Evolutionary conservation across 768 basidiomycete genomes (phyloP), one percentile per base, ranked within the genome.

Genomic region (Collybia sp.): DNA sequence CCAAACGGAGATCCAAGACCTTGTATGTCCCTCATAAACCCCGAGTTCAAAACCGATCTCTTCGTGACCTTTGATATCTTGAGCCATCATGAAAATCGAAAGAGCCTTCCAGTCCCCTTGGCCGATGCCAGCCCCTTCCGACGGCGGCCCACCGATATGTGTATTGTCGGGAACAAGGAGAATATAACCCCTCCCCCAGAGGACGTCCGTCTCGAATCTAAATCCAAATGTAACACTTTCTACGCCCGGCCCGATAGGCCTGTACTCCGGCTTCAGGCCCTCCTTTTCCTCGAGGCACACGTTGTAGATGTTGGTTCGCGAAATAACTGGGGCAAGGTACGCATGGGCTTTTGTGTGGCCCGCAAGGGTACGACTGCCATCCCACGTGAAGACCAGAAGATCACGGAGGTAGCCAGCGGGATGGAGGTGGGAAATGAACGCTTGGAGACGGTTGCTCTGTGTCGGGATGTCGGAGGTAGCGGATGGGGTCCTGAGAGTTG

Each of bases 311-410:
- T 53, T 43, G 2, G 61, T 58, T 6, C 30, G 10, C 6, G 52
- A 10, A 9, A 66, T 56, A 1, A 50, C 52, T 15, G 55, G 47
- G 1, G 43, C 19, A 5, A 75, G 58, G 44, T 70, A 71, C 0
- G 52, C 36, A 1, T 55, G 39, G 15, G 75, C 70, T 40, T 64
- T 64, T 1, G 59, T 58, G 13, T 36, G 58, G 3, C 68, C 69
- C 16, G 56, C 49, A 6, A 73, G 58, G 2, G 71, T 53, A 18
- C 71, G 67, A 30, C 60, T 61, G 25, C 25, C 25, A 50, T 70
- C 61, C 74, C 73, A 76, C 1, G 65, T 65, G 52, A 77, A 70
- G 11, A 64, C 58, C 40, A 76, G 64, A 30, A 70, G 43, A 50
- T 77, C 73, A 6, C 71, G 61, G 30, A 73, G 60, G 60, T 62